phyloP scores from a whole-genome alignment of 805 yeast species.

The Kuraishia hungarica region DNA sequence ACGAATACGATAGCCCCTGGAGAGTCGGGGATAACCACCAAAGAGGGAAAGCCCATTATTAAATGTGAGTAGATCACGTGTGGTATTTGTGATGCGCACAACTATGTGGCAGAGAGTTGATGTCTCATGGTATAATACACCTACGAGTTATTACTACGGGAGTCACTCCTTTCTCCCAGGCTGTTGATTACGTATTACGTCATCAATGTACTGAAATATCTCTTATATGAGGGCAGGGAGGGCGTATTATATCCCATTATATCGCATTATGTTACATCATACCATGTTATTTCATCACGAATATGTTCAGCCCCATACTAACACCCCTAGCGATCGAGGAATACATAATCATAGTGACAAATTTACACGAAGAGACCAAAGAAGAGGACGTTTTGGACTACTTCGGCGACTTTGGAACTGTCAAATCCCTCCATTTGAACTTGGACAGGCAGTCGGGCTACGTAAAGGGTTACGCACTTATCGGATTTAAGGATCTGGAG shows the following conservation, averaged over 20 bases:
- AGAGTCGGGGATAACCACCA: background rate
- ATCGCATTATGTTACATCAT: too few species aligned
- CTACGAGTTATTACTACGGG: too few species aligned
- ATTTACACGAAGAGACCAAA: constrained; percentile 34
- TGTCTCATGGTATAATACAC: too few species aligned
- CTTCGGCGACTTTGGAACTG: constrained; percentile 31
- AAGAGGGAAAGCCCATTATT: background rate
- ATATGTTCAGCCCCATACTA: too few species aligned
- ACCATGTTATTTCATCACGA: too few species aligned
- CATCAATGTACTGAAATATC: too few species aligned
- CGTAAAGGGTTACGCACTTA: constrained; percentile 32
- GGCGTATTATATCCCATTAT: too few species aligned
- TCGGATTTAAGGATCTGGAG: constrained; percentile 23
- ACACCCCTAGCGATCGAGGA: constrained; percentile 28
- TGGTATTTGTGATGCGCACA: too few species aligned
- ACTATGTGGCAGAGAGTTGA: too few species aligned
- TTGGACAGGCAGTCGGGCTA: constrained; percentile 34
- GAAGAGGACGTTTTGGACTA: constrained; percentile 34
- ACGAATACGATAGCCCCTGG: background rate
- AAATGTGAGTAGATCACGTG: background rate
- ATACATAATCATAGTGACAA: constrained; percentile 29
- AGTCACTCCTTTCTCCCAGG: too few species aligned
- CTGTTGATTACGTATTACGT: too few species aligned
- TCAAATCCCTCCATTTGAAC: constrained; percentile 29
- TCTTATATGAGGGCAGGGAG: background rate